phyloP scores from a whole-genome alignment of 2,329 filamentous ascomycete genomes.

The Claviceps africana region DNA sequence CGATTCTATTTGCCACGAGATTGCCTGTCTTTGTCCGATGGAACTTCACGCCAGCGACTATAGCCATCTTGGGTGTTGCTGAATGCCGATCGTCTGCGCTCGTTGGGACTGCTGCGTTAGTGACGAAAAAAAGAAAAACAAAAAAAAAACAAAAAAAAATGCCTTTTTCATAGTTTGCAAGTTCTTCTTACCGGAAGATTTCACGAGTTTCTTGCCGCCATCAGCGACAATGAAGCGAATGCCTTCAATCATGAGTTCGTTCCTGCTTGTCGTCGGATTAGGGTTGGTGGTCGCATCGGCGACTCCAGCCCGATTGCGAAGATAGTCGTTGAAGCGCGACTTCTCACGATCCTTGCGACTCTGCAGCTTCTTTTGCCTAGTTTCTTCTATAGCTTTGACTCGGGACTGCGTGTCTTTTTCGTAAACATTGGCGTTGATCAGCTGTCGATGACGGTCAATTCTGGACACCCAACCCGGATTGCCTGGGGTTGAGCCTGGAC shows the following conservation, averaged over 20 bases:
- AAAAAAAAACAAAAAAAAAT: no score
- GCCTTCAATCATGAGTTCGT: conserved; percentile 56
- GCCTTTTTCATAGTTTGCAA: background rate
- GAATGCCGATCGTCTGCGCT: conserved; percentile 34
- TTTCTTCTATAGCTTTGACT: conserved; percentile 58
- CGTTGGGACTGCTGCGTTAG: background rate
- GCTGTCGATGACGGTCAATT: conserved; percentile 62
- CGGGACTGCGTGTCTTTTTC: conserved; percentile 58
- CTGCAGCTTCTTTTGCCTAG: conserved; percentile 41
- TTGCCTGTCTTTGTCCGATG: conserved; percentile 80
- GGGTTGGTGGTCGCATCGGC: conserved; percentile 11
- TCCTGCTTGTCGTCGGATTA: conserved; percentile 21
- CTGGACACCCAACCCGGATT: conserved; percentile 49
- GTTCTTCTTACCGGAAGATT: conserved; percentile 46
- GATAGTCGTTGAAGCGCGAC: conserved; percentile 32
- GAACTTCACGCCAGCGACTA: conserved; percentile 67
- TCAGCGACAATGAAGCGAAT: conserved; percentile 60
- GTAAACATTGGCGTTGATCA: conserved; percentile 70
- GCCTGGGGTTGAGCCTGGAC: conserved; percentile 18
- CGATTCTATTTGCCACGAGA: conserved; percentile 61
- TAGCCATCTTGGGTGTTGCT: conserved; percentile 57
- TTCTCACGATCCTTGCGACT: conserved; percentile 44
- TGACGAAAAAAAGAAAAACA: no score
- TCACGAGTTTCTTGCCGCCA: conserved; percentile 71
- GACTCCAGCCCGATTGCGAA: conserved; percentile 16